A percentile compares a stretch with the other conserved stretches of the same genome.
Conservation (phyloP, 371 early-diverging fungal genomes). For the Apophysomyces elegans region DNA sequence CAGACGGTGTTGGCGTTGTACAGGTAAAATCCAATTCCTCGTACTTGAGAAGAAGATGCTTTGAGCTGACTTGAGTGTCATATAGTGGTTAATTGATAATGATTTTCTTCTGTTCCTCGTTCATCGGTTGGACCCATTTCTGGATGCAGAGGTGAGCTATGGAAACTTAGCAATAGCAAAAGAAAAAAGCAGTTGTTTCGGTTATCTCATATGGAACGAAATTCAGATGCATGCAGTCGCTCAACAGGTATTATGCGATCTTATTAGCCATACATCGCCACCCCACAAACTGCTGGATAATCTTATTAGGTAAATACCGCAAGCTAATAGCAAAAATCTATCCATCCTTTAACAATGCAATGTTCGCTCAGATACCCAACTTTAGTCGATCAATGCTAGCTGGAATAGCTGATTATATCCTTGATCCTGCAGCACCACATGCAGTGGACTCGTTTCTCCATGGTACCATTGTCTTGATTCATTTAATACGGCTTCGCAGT, state of each 20-base stretch:
- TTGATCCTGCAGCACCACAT: constrained; percentile 16
- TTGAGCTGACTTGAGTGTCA: neutral
- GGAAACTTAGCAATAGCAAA: neutral
- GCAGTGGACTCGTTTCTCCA: constrained; percentile 15
- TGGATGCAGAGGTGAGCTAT: constrained; percentile 18
- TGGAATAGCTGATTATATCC: constrained; percentile 22
- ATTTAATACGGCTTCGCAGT: constrained; percentile 6
- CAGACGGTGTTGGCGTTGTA: constrained; percentile 21
- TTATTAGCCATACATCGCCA: constrained; percentile 9
- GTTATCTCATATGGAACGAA: too few species aligned
- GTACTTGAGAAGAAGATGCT: neutral
- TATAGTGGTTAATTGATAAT: constrained; percentile 28
- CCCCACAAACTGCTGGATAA: neutral
- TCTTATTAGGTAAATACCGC: neutral
- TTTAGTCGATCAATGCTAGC: constrained; percentile 9
- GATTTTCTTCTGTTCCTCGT: constrained; percentile 20
- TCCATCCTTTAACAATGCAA: constrained; percentile 7
- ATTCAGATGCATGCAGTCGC: constrained; percentile 22
- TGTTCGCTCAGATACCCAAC: constrained; percentile 18
- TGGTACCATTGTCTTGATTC: constrained; percentile 13
- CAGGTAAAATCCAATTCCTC: constrained; percentile 5
- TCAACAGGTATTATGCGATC: constrained; percentile 26
- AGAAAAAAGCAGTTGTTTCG: neutral
- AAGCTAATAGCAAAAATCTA: neutral
- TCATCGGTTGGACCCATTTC: constrained; percentile 20